A percentile compares a stretch with the other conserved stretches of the same genome.
phyloP scores from a whole-genome alignment of 495 filamentous ascomycete species.

The Penicillium cosmopolitanum region DNA sequence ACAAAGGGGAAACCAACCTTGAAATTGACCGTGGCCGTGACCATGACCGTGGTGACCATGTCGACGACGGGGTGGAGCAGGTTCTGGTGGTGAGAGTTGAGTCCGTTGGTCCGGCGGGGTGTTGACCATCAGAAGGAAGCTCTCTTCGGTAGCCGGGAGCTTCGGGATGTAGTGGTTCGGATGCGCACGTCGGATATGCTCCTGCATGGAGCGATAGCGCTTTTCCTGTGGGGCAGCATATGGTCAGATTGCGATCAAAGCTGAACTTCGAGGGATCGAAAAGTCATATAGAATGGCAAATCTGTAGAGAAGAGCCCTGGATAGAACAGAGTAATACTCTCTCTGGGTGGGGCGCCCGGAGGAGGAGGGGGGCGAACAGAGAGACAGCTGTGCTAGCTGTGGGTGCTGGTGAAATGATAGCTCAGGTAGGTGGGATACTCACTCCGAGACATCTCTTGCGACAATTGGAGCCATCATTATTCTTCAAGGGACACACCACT shows the following conservation, averaged over 20 bases:
- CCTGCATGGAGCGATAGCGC: slow-evolving; percentile 98
- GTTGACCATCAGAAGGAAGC: slow-evolving; percentile 94
- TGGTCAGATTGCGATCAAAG: slow-evolving; percentile 27
- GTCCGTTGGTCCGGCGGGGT: slow-evolving; percentile 79
- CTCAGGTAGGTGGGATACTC: slow-evolving; percentile 50
- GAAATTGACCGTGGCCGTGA: slow-evolving; percentile 11
- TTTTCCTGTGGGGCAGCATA: slow-evolving; percentile 69
- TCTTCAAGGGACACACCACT: slow-evolving; percentile 93
- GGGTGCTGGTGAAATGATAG: background rate
- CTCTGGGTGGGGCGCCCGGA: background rate
- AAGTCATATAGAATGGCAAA: background rate
- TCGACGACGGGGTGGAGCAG: slow-evolving; percentile 39
- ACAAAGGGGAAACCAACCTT: slow-evolving; percentile 1
- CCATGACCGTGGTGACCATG: slow-evolving; percentile 29
- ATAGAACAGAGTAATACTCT: background rate
- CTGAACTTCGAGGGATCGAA: background rate
- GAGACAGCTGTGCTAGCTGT: too few relatives aligned
- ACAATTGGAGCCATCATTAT: slow-evolving; percentile 96
- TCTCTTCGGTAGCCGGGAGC: slow-evolving; percentile 97
- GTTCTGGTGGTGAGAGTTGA: slow-evolving; percentile 60
- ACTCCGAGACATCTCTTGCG: slow-evolving; percentile 97
- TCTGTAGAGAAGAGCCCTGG: too few relatives aligned
- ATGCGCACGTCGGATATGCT: slow-evolving; percentile 97
- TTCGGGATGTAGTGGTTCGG: slow-evolving; percentile 98
- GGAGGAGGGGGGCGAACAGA: slow-evolving; percentile 21